Percentiles rank a stretch among this genome's conserved stretches.
These are phyloP conservation scores for Entophlyctis luteolus DNA, from an alignment of 192 early-diverging fungal genomes.

Conservation along the genomic window DNA sequence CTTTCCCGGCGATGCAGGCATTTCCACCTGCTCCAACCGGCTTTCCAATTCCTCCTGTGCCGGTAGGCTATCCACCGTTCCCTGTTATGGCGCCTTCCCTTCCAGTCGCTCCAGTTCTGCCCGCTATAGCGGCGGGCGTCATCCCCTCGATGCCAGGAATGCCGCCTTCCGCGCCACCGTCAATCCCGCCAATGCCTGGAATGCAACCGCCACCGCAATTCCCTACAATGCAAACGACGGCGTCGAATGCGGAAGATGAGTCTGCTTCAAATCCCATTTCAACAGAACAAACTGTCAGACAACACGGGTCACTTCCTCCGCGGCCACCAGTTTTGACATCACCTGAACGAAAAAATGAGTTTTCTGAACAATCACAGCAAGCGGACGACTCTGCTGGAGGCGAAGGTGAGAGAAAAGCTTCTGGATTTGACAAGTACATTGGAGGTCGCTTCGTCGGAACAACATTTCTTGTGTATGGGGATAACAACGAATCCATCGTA, in stretches of 20 bases:
- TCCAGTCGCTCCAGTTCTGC: slow-evolving; percentile 15
- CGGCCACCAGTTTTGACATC: background rate
- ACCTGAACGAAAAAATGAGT: too few relatives aligned
- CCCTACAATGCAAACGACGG: background rate
- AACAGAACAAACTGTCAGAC: background rate
- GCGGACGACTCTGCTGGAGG: background rate
- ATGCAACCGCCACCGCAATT: background rate
- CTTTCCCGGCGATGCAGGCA: slow-evolving; percentile 19
- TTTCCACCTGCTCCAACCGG: slow-evolving; percentile 11
- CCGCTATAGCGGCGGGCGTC: background rate
- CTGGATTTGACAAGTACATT: slow-evolving; percentile 8
- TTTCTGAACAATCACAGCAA: background rate
- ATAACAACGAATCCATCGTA: slow-evolving; percentile 43
- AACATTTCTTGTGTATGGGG: slow-evolving; percentile 31
- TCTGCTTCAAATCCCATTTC: background rate
- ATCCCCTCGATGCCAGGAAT: slow-evolving; percentile 24
- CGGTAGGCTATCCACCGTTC: background rate
- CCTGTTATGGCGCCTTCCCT: slow-evolving; percentile 17
- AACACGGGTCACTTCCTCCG: background rate
- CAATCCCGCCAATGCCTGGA: background rate
- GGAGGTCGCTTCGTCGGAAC: slow-evolving; percentile 2
- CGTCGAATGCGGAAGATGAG: background rate
- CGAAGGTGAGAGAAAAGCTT: background rate
- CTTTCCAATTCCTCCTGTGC: background rate
- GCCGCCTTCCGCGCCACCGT: slow-evolving; percentile 23